Evolutionary conservation across 495 filamentous ascomycete species (phyloP).

Genomic region (Staphylotrichum longicolle): DNA sequence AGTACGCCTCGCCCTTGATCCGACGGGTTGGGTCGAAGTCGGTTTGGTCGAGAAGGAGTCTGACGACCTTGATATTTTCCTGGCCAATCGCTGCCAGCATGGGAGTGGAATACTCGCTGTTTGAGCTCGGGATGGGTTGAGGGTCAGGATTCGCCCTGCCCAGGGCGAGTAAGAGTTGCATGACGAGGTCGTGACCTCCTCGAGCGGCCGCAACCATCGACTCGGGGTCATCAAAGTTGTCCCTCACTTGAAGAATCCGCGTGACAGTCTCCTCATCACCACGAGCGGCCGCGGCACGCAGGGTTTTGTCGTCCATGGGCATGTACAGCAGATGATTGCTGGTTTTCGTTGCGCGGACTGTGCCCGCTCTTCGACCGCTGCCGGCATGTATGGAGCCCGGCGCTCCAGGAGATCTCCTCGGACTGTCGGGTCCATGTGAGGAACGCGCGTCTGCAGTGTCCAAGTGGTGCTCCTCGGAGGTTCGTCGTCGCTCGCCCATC

Average conservation of each 20-base stretch:
- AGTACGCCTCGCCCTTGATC: constrained; percentile 70
- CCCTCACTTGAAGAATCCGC: constrained; percentile 75
- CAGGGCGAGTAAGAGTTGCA: constrained; percentile 81
- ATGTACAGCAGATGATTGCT: constrained; percentile 56
- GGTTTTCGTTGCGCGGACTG: constrained; percentile 53
- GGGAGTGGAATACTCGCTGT: constrained; percentile 70
- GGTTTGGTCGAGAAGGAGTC: constrained; percentile 72
- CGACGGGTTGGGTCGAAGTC: constrained; percentile 75
- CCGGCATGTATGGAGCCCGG: constrained; percentile 34
- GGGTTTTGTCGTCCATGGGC: constrained; percentile 62
- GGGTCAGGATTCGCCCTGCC: constrained; percentile 79
- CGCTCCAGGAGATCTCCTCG: constrained; percentile 59
- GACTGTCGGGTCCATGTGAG: constrained; percentile 69
- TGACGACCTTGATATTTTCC: constrained; percentile 78
- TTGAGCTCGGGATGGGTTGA: constrained; percentile 48
- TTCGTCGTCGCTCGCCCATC: constrained; percentile 51
- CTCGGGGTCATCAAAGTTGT: constrained; percentile 66
- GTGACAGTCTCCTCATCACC: constrained; percentile 79
- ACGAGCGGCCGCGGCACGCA: constrained; percentile 75
- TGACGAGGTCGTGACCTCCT: constrained; percentile 82
- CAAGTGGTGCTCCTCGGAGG: constrained; percentile 61
- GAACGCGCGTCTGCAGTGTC: constrained; percentile 56
- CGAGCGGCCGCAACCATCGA: constrained; percentile 87
- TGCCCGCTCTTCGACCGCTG: constrained; percentile 41
- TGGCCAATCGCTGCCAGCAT: constrained; percentile 93